Evolutionary conservation across 805 yeast species (phyloP), one percentile per base, ranked within the genome.

Genomic region (Maudiozyma bulderi): DNA sequence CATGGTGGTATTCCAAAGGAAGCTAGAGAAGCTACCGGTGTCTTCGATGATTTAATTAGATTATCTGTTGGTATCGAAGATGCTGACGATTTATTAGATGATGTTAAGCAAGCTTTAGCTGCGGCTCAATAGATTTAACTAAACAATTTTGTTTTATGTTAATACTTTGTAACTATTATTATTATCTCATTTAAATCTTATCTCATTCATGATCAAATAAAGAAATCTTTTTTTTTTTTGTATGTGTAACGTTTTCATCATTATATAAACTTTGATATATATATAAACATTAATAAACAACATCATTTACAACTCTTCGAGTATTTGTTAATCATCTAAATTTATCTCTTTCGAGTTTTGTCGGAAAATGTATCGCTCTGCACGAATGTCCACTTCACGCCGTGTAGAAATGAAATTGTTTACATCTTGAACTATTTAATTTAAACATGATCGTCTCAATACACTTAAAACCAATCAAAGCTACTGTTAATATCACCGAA

Each of bases 1-100:
- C 95, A 86, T 61, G 93, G 91, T 49, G 95, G 95, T 64, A 86
- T 86, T 66, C 88, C 93, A 61, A 73, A 74, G 65, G 86, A 73
- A 47, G 82, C 79, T 59, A 80, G 95, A 70, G 91, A 84, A 69
- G 77, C 80, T 47, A 76, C 80, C 51, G 95, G 95, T 54, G 93
- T 86, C 44, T 84, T 63, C 58, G 95, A 86, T 61, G 88, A 86
- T 68, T 76, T 87, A 68, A 74, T 87, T 58, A 81, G 96, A 73
- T 73, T 87, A 48, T 80, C 88, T 55, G 89, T 86, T 45, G 96
- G 96, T 69, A 84, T 87, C 53, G 96, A 87, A 72, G 95, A 85
- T 59, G 72, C 76, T 50, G 87, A 81, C 32, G 95, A 87, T 62
- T 73, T 87, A 65, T 71, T 86, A 52, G 74, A 70, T 7, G 96